Evolutionary conservation across 2,329 filamentous ascomycete species (phyloP), one percentile per base, ranked within the genome.

Genomic region (Trichoderma brevicompactum): DNA sequence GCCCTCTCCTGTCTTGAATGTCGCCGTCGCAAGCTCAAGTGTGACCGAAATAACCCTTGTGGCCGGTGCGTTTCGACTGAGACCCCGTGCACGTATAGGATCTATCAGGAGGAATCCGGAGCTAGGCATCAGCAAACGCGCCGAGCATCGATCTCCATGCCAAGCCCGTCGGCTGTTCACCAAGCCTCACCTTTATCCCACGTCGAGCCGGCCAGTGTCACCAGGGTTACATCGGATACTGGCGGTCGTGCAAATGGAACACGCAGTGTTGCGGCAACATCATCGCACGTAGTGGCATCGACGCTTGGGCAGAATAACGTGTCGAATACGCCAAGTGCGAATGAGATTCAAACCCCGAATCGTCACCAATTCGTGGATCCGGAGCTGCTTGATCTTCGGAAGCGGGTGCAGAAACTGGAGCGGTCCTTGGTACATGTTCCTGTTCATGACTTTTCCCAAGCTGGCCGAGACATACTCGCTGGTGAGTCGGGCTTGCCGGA

Each of bases 21-120:
- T 70, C 79, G 86, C 48, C 81, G 76, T 64, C 83, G 85, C 48
- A 89, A 89, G 73, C 83, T 89, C 66, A 80, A 82, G 53, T 89
- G 87, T 70, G 83, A 89, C 71, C 82, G 84, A 55, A 82, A 83
- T 66, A 74, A 76, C 5, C 87, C 87, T 1, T 89, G 87, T 69
- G 81, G 78, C 65, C 86, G 86, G 66, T 89, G 87, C 70, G 66
- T 82, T 15, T 81, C 82, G 67, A 83, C 85, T n/a, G 81, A 81
- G 68, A 83, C 82, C 28, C 23, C 23, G 7, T 43, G 38, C 38
- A 43, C 10, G 9, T 61, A 32, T 10, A 50, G 9, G 23, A 59
- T 46, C 28, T 44, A 48, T 36, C 41, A 48, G 23, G 28, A 48
- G 6, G 23, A 15, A 9, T 28, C n/a, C 28, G 19, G 46, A 15